phyloP scores from a whole-genome alignment of 345 rosid genomes.

The Eucalyptus tenuipes region DNA sequence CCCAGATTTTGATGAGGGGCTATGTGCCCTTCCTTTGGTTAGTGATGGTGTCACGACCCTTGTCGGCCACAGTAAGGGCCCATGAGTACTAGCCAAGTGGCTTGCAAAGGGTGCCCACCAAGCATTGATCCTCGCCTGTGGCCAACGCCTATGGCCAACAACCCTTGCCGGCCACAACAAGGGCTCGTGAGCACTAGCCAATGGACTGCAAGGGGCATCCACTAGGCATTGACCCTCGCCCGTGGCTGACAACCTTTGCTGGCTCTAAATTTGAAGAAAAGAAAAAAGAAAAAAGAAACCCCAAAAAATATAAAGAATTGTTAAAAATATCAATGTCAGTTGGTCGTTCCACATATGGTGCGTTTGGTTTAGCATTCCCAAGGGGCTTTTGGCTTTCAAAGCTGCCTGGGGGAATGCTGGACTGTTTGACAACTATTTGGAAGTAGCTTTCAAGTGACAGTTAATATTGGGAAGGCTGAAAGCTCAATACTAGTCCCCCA shows the following conservation, averaged over 20 bases:
- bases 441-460: too few relatives aligned
- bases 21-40: not conserved
- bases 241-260: not conserved
- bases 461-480: too few relatives aligned
- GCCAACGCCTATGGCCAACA: not conserved
- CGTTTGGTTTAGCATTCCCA: too few relatives aligned
- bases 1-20: not conserved
- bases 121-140: not conserved
- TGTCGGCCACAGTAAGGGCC: not conserved
- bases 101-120: not conserved
- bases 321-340: too few relatives aligned
- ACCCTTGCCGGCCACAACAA: accelerated
- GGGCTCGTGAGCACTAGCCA: not conserved
- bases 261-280: not conserved
- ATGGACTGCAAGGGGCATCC: not conserved
- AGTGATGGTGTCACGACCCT: not conserved
- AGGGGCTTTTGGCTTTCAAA: accelerated
- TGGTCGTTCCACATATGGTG: not conserved
- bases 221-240: not conserved
- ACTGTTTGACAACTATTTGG: accelerated
- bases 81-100: too few relatives aligned
- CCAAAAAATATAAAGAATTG: not conserved
- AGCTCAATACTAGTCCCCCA: too few relatives aligned
- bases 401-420: accelerated
- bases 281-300: too few relatives aligned